Percentiles rank a stretch among this genome's conserved stretches.
Conservation (phyloP, 2,329 filamentous ascomycete genomes). For the Leptosphaerulina australis region DNA sequence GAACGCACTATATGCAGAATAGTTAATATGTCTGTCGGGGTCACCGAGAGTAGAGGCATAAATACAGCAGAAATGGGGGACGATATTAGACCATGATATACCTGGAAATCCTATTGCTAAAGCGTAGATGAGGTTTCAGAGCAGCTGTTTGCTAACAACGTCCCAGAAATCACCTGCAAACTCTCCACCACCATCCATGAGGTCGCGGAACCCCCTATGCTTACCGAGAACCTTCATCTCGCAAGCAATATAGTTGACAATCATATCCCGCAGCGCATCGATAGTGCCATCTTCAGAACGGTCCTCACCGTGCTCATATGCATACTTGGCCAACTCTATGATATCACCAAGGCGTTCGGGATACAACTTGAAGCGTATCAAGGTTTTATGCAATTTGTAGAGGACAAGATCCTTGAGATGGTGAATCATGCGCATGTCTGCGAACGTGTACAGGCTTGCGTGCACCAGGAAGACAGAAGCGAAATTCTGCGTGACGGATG, state of each 20-base stretch:
- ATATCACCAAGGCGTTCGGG: slow-evolving; percentile 30
- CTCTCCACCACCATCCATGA: slow-evolving; percentile 36
- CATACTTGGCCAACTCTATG: slow-evolving; percentile 32
- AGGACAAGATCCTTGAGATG: slow-evolving; percentile 33
- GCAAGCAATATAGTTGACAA: slow-evolving; percentile 32
- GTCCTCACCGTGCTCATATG: slow-evolving; percentile 25
- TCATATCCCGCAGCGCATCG: slow-evolving; percentile 31
- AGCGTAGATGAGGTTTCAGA: neutral
- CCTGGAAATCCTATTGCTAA: too few relatives aligned
- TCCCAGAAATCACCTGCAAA: slow-evolving; percentile 33
- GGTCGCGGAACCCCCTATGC: slow-evolving; percentile 21
- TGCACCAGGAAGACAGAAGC: slow-evolving; percentile 36
- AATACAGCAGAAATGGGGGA: too few relatives aligned
- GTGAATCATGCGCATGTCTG: slow-evolving; percentile 28
- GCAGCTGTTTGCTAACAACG: neutral
- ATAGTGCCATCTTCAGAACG: slow-evolving; percentile 18
- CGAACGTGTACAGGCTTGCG: slow-evolving; percentile 39
- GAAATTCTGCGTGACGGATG: slow-evolving; percentile 21
- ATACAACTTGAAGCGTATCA: slow-evolving; percentile 33
- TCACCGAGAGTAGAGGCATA: neutral
- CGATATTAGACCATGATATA: too few relatives aligned
- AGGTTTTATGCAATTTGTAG: slow-evolving; percentile 37
- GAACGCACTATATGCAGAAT: neutral
- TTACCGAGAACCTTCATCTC: slow-evolving; percentile 28
- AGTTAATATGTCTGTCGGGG: neutral